Base-by-base conservation (phyloP, 1,284 basidiomycete species). In the Salmacisia buchloeana region DNA sequence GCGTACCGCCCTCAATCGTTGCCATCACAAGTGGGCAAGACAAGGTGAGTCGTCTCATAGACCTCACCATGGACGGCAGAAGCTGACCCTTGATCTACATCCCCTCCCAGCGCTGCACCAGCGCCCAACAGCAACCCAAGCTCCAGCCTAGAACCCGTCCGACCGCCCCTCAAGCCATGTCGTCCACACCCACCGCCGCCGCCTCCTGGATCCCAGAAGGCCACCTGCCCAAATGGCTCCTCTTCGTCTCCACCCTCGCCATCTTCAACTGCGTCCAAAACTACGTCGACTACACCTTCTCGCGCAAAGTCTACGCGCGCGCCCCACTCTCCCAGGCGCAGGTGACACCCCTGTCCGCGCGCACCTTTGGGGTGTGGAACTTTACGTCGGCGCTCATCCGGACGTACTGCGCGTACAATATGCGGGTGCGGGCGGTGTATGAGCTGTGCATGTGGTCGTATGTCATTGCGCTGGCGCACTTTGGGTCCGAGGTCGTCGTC, bases 391-490 rank as follows among this genome's bases (percentile, higher is more conserved):
- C 77, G 31, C 62, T 74, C 63, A 67, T 79, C 18, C 74, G 77
- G 29, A n/a, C 62, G 39, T 77, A 77, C 29, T 67, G 69, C 4
- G 77, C 76, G 10, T 78, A 74, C 67, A 65, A 78, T 59, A 72
- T 78, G 29, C 64, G 71, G 56, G 25, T 25, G n/a, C 23, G 34
- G 23, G 54, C 46, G 27, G 73, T 69, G 6, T 98, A 97, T 82
- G 88, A 94, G 79, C 87, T 97, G 80, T 86, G 91, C 18, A 82
- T 94, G 67, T 84, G 89, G 77, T 89, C 90, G 36, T 97, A 94
- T 81, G 85, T 91, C 66, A 87, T 97, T 72, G 94, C 92, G 0
- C 89, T 94, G 69, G 85, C 84, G 12, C 94, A 98, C 83, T 97
- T 96, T 78, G 84, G 85, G 35, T 88, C 90, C 29, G 94, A 98